Conservation (phyloP, 2,329 filamentous ascomycete species). For the Neocatenulostroma microsporum region DNA sequence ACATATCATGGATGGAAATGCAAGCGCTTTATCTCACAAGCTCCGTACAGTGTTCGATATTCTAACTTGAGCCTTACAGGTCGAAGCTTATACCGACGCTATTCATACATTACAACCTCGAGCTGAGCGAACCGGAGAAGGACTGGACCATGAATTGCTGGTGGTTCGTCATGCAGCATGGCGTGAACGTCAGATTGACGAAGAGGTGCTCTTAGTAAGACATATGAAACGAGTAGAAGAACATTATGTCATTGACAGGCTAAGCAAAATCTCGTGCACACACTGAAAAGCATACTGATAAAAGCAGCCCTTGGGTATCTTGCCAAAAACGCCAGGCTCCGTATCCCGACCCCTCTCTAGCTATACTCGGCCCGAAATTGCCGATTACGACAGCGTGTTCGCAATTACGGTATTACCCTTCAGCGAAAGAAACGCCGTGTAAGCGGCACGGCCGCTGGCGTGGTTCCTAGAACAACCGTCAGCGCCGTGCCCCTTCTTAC, state of each 20-base stretch:
- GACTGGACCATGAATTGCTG: constrained; percentile 25
- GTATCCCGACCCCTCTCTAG: no score
- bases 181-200: constrained; percentile 18
- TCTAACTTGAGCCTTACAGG: constrained; percentile 8
- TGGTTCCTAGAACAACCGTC: constrained; percentile 9
- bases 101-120: constrained; percentile 29
- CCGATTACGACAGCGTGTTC: constrained; percentile 2
- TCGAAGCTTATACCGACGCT: constrained; percentile 29
- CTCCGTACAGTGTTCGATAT: no score
- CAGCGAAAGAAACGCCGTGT: constrained; percentile 10
- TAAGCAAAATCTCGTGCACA: no score
- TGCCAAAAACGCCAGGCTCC: not conserved
- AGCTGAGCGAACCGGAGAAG: constrained; percentile 25
- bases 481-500: not conserved
- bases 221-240: no score
- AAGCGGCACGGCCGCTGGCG: constrained; percentile 15
- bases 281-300: no score
- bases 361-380: no score
- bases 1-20: constrained; percentile 27
- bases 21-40: no score
- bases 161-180: constrained; percentile 29
- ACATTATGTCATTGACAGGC: no score
- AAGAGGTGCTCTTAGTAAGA: no score
- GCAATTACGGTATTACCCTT: constrained; percentile 9
- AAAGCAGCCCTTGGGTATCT: not conserved